Base-by-base conservation (phyloP, 2,329 filamentous ascomycete genomes). In the Aureobasidium subglaciale region DNA sequence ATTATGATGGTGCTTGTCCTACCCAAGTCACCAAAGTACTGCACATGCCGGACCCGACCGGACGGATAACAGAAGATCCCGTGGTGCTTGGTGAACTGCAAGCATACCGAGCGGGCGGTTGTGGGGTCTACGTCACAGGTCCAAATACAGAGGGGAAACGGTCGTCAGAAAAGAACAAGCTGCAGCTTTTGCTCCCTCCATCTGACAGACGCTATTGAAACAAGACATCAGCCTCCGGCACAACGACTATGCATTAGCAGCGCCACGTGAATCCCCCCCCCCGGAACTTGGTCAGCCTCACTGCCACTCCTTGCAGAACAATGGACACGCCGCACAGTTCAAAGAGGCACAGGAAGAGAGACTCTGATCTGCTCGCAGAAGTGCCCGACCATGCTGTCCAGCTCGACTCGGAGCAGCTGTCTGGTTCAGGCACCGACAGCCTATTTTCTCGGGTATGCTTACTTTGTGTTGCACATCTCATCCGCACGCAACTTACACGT, bases 161-260 rank as follows among this genome's bases (percentile, higher is more conserved):
- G 25, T 41, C 25, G 24, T 53, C 48, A 53, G 48, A 53, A 53
- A 53, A 41, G 35, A 53, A 41, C 30, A 30, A 53, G 30, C 35
- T 54, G 50, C 50, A 54, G 29, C 37, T 38, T 38, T 18, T 34
- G 35, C 27, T 27, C 18, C 25, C 37, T 48, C 50, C 48, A 52
- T 40, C 34, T 50, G 29, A 50, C 46, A 50, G 34, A 43, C 24
- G 43, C 38, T 54, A 54, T 54, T 18, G 50, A 54, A 42, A 42
- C 7, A 8, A 41, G 25, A 54, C 50, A 54, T 34, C 18, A 18
- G 18, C 18, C 18, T 13, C 25, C 29, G 37, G 16, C 37, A 18
- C 18, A 35, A 54, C 37, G 27, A 43, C 8, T 24, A 54, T 54
- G 50, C 50, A 43, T 54, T 54, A 43, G 38, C 50, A 43, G 50